Evolutionary conservation across 306 rosid species (phyloP).

Genomic region (Albizia julibrissin): DNA sequence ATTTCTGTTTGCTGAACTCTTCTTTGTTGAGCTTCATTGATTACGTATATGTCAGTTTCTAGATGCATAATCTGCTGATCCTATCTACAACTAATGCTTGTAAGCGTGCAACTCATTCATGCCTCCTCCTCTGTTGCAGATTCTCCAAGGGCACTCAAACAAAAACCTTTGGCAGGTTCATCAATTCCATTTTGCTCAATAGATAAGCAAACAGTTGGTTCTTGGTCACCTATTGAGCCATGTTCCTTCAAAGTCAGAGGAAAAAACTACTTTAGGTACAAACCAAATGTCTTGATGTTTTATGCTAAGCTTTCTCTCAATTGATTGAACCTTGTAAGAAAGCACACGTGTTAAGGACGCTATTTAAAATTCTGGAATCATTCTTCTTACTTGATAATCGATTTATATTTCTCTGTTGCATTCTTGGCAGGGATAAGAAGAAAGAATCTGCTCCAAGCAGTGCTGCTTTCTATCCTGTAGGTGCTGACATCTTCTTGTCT

Average conservation of each 20-base stretch:
- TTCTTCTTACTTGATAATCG: constrained; percentile 15
- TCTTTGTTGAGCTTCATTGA: neutral
- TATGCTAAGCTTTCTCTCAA: neutral
- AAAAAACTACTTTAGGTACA: constrained; percentile 77
- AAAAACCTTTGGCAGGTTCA: constrained; percentile 71
- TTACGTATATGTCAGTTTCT: neutral
- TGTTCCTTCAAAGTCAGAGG: constrained; percentile 86
- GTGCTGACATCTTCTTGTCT: constrained; percentile 80
- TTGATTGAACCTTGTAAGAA: constrained; percentile 23
- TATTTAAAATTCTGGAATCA: neutral
- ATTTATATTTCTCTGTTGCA: constrained; percentile 24
- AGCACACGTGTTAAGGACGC: constrained; percentile 2
- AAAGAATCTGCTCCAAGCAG: constrained; percentile 73
- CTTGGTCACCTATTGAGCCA: constrained; percentile 91
- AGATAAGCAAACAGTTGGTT: constrained; percentile 70
- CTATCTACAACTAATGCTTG: constrained; percentile 1
- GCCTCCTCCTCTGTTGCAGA: constrained; percentile 49
- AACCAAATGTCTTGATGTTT: neutral
- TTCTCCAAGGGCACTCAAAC: constrained; percentile 68
- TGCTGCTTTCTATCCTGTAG: constrained; percentile 87
- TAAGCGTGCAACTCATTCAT: constrained; percentile 34
- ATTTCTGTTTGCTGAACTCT: neutral
- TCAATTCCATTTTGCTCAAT: constrained; percentile 62
- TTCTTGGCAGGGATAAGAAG: constrained; percentile 84
- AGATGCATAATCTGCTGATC: constrained; percentile 1